Evolutionary conservation across 164 flowering plant species (phyloP).

Genomic region (Malania oleifera): DNA sequence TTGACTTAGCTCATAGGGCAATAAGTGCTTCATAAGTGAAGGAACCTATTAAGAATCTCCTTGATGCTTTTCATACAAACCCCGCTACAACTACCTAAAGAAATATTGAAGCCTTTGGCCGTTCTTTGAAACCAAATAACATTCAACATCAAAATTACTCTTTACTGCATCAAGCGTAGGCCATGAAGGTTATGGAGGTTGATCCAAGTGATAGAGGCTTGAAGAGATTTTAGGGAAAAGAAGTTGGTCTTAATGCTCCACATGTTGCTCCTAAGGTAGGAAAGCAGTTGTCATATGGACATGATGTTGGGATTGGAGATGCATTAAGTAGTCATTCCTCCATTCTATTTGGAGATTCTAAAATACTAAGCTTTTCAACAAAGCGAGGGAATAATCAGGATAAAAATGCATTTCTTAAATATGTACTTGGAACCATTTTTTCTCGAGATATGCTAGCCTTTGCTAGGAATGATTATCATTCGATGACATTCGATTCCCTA

Average conservation of each 20-base stretch:
- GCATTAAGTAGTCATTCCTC: conserved; percentile 13
- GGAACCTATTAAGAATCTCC: conserved; percentile 11
- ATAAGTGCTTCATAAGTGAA: conserved; percentile 13
- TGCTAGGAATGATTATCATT: conserved; percentile 33
- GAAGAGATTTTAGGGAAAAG: conserved; percentile 49
- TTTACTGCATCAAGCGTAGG: conserved; percentile 59
- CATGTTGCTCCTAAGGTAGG: conserved; percentile 22
- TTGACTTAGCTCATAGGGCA: conserved; percentile 9
- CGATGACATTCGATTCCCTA: too few species aligned
- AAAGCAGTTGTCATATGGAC: conserved; percentile 30
- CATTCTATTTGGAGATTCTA: conserved; percentile 34
- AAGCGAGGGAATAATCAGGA: conserved; percentile 27
- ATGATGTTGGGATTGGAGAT: conserved; percentile 27
- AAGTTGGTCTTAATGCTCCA: conserved; percentile 30
- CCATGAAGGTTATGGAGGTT: conserved; percentile 40
- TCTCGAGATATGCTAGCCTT: conserved; percentile 26
- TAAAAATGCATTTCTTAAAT: conserved; percentile 28
- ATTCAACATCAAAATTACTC: conserved; percentile 41
- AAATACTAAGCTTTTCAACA: conserved; percentile 36
- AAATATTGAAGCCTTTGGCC: conserved; percentile 62
- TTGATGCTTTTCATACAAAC: conserved; percentile 21
- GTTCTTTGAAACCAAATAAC: conserved; percentile 40
- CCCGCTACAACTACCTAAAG: conserved; percentile 26
- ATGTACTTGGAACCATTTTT: conserved; percentile 12
- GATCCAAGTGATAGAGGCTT: conserved; percentile 43